Evolutionary conservation across 768 basidiomycete species (phyloP).

Genomic region (Hydnomerulius pinastri): DNA sequence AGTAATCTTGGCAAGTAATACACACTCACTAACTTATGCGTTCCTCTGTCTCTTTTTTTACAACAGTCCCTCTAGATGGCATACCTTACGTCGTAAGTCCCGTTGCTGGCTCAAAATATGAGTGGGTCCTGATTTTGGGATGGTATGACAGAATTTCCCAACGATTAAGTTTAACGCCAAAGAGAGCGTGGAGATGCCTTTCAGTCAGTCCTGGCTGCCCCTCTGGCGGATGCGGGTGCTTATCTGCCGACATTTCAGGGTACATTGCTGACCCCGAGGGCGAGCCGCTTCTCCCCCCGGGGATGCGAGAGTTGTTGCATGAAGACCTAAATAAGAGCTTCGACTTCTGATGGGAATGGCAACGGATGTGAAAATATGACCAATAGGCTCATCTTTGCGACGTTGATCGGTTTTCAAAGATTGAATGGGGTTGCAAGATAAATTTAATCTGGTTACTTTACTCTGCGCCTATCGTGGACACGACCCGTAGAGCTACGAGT

Average conservation of each 20-base stretch:
- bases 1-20: slow-evolving; percentile 13
- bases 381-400: not conserved
- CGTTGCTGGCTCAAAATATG: not conserved
- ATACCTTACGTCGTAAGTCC: slow-evolving; percentile 71
- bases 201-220: slow-evolving; percentile 55
- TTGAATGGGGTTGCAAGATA: no score
- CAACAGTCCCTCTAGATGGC: slow-evolving; percentile 58
- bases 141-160: slow-evolving; percentile 69
- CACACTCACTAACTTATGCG: not conserved
- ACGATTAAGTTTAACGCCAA: slow-evolving; percentile 84
- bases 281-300: slow-evolving; percentile 79
- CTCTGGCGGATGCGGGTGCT: not conserved
- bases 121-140: not conserved
- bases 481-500: no score
- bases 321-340: slow-evolving; percentile 88
- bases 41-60: not conserved
- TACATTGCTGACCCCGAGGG: slow-evolving; percentile 49
- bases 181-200: slow-evolving; percentile 98
- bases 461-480: no score
- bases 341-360: slow-evolving; percentile 41
- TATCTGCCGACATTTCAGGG: slow-evolving; percentile 33
- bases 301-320: slow-evolving; percentile 85
- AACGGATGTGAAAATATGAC: not conserved
- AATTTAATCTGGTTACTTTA: no score
- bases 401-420: no score